Evolutionary conservation across 2,329 filamentous ascomycete species (phyloP).

Genomic region (Ceratocystis alfenasii): DNA sequence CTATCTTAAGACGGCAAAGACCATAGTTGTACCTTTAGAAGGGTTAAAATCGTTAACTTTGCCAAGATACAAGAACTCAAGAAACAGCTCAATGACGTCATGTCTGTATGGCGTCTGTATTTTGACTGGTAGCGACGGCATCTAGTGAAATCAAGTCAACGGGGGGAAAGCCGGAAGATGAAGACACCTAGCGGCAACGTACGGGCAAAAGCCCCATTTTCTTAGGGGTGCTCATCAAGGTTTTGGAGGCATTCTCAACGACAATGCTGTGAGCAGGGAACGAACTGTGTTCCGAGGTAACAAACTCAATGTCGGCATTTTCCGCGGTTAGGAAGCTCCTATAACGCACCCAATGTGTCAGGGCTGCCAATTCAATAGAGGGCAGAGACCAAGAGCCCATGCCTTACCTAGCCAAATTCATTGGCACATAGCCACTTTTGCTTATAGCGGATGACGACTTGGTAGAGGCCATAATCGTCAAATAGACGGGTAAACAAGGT

Average conservation of each 20-base stretch:
- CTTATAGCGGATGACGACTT: not conserved
- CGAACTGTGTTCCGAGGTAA: not conserved
- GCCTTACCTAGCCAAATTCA: not conserved
- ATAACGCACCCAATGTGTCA: not conserved
- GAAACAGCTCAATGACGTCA: not conserved
- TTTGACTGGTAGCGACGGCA: not conserved
- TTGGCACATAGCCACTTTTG: not conserved
- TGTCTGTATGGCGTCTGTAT: conserved; percentile 1
- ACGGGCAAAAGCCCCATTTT: conserved; percentile 1
- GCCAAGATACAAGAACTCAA: conserved; percentile 2
- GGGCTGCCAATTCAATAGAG: not conserved
- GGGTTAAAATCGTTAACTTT: not conserved
- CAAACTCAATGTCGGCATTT: not conserved
- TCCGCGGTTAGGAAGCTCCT: not conserved
- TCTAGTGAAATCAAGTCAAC: not conserved
- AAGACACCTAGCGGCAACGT: not conserved
- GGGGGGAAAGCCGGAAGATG: not conserved
- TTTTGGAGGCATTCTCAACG: not conserved
- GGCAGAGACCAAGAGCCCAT: not conserved
- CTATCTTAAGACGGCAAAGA: not conserved
- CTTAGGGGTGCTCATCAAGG: not conserved
- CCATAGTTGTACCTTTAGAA: not conserved
- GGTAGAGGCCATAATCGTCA: not conserved
- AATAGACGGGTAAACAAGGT: not conserved
- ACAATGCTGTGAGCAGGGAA: conserved; percentile 3